phyloP scores from a whole-genome alignment of 495 filamentous ascomycete genomes.

The Xylona heveae region DNA sequence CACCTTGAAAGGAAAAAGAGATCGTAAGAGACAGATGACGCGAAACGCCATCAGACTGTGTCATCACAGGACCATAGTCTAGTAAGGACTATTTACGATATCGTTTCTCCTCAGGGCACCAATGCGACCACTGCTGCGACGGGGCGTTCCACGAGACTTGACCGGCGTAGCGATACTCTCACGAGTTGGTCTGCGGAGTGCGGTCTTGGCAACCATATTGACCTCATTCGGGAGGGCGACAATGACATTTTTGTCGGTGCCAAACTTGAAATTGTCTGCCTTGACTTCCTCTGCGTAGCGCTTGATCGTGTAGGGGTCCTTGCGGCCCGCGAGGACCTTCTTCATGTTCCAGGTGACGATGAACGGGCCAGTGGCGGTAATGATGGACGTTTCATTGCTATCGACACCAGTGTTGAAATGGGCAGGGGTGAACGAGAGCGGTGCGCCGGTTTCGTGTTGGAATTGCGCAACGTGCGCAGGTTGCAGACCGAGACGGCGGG shows the following conservation, averaged over 20 bases:
- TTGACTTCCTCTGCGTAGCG: slow-evolving; percentile 87
- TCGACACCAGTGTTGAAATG: slow-evolving; percentile 86
- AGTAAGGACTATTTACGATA: slow-evolving; percentile 75
- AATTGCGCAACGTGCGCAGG: slow-evolving; percentile 90
- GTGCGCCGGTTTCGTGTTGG: slow-evolving; percentile 76
- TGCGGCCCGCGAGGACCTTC: slow-evolving; percentile 56
- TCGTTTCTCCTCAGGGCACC: slow-evolving; percentile 46
- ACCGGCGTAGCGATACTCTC: slow-evolving; percentile 66
- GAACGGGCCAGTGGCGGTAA: slow-evolving; percentile 93
- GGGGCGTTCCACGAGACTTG: slow-evolving; percentile 24
- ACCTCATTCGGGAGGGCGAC: slow-evolving; percentile 93
- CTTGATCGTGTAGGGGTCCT: slow-evolving; percentile 88
- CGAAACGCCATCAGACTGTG: background rate
- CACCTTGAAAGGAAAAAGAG: too few relatives aligned
- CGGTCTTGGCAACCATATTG: slow-evolving; percentile 79
- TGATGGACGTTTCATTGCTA: slow-evolving; percentile 65
- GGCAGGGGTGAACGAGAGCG: slow-evolving; percentile 71
- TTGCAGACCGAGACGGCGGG: slow-evolving; percentile 68
- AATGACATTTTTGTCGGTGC: slow-evolving; percentile 92
- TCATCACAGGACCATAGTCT: too few relatives aligned
- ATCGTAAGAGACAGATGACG: background rate
- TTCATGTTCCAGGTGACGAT: slow-evolving; percentile 92
- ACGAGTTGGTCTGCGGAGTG: slow-evolving; percentile 69
- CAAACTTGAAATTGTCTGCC: slow-evolving; percentile 98
- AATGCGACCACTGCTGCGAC: slow-evolving; percentile 22